Conservation (phyloP, 2,329 filamentous ascomycete genomes). For the Trichophyton mentagrophytes region DNA sequence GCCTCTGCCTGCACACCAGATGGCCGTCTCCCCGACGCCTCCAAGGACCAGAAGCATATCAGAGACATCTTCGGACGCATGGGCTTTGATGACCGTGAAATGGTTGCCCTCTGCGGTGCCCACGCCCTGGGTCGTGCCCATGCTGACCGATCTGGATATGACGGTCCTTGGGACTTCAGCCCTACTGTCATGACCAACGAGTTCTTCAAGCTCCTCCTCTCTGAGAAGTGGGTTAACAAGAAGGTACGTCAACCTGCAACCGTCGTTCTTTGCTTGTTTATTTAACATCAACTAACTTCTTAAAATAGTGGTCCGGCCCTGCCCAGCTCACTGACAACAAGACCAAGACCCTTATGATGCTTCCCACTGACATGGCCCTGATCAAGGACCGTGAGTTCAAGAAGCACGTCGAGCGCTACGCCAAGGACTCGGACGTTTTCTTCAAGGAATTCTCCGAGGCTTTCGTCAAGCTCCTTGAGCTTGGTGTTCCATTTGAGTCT, state of each 20-base stretch:
- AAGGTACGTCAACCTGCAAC: conserved; percentile 33
- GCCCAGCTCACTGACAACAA: conserved; percentile 81
- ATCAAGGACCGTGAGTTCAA: conserved; percentile 80
- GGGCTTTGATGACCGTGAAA: conserved; percentile 96
- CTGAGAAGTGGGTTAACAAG: conserved; percentile 85
- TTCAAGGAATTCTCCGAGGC: conserved; percentile 84
- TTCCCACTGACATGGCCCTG: conserved; percentile 80
- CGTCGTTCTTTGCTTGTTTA: background rate
- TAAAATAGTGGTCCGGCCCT: conserved; percentile 62
- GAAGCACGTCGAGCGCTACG: conserved; percentile 70
- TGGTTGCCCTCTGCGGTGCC: conserved; percentile 75
- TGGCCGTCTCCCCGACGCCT: conserved; percentile 73
- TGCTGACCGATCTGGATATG: conserved; percentile 72
- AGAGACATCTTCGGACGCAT: conserved; percentile 90
- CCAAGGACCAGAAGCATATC: conserved; percentile 67
- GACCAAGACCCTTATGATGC: conserved; percentile 89
- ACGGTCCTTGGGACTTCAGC: conserved; percentile 85
- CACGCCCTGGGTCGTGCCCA: conserved; percentile 87
- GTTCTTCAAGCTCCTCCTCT: conserved; percentile 74
- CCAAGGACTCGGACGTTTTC: conserved; percentile 79
- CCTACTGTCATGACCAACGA: conserved; percentile 89
- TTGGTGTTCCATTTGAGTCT: conserved; percentile 77
- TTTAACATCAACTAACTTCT: background rate
- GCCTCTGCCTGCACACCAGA: conserved; percentile 80
- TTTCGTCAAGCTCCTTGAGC: conserved; percentile 73